Base-by-base conservation (phyloP, 768 basidiomycete genomes). In the Mycena belliarum region DNA sequence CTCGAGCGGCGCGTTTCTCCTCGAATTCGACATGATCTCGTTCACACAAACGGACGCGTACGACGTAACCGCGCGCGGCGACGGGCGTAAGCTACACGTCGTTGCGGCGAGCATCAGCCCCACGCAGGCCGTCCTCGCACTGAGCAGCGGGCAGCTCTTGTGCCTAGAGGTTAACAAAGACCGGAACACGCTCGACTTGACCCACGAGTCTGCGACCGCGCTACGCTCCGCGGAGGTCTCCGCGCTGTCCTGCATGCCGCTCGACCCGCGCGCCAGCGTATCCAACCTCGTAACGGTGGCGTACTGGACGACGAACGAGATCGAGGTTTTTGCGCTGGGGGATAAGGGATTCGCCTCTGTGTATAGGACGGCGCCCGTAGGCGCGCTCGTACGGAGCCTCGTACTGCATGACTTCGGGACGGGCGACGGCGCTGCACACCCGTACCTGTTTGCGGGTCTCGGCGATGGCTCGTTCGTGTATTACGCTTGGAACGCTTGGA, bases 361-460 rank as follows among this genome's bases (percentile, higher is more conserved):
- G 2, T 77, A 72, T 58, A 72, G 69, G 68, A 75, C 72, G 10
- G 68, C 60, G 24, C 67, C 68, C 9, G 70, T 81, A 26, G 73
- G 77, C 16, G 74, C 78, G 5, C 68, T 80, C 35, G 75, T 79
- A 40, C 75, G 79, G 64, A 88, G 71, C 63, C 76, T 71, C 65
- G 75, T 73, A 65, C 79, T 72, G 74, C 79, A 84, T 64, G 84
- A 85, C 63, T 93, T 95, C 68, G 81, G 81, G 43, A 63, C 49
- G 63, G 26, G n/a, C n/a, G 77, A 66, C 26, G 41, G 61, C 40
- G 61, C 79, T 69, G 63, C 75, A 54, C 71, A 79, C 67, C 65
- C 83, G 1, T 82, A 87, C 59, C 75, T 95, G 10, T 75, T 96
- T 28, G 83, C 82, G 18, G 93, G 93, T 4, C 76, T 93, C 11